Percentiles rank a stretch among this genome's conserved stretches.
phyloP scores from a whole-genome alignment of 331 rosid species.

The Quercus tomentella region DNA sequence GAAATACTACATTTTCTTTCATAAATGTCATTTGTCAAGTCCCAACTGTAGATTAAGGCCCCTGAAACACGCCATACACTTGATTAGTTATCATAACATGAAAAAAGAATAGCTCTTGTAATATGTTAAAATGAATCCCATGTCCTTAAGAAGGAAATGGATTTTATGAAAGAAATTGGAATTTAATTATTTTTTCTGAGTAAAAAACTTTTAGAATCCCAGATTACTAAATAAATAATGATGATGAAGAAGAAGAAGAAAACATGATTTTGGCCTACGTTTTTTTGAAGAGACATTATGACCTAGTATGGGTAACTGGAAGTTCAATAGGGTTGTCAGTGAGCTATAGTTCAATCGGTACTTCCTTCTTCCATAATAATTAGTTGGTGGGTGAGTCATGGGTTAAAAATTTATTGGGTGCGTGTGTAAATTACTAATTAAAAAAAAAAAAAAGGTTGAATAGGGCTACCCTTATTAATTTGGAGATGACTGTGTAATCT shows the following conservation, averaged over 20 bases:
- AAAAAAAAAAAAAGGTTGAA: background rate
- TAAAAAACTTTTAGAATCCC: background rate
- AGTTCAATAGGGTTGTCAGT: background rate
- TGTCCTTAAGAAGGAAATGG: background rate
- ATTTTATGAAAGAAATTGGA: background rate
- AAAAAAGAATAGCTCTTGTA: background rate
- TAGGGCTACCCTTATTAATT: background rate
- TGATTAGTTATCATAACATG: background rate
- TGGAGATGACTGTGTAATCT: background rate
- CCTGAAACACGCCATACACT: background rate
- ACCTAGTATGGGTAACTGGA: background rate
- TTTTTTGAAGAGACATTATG: background rate
- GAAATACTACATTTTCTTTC: background rate
- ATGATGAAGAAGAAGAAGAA: background rate
- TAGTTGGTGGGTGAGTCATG: too few species aligned
- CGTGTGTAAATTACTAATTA: too few species aligned
- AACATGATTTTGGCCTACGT: background rate
- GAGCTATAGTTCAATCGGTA: too few species aligned
- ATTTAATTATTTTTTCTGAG: too few species aligned
- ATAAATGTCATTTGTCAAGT: background rate
- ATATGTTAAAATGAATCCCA: background rate
- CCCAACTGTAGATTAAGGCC: background rate
- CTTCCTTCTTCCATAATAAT: too few species aligned
- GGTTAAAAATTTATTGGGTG: too few species aligned
- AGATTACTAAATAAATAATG: background rate